Conservation (phyloP, 2,329 filamentous ascomycete species). For the Diaporthe caulivora region DNA sequence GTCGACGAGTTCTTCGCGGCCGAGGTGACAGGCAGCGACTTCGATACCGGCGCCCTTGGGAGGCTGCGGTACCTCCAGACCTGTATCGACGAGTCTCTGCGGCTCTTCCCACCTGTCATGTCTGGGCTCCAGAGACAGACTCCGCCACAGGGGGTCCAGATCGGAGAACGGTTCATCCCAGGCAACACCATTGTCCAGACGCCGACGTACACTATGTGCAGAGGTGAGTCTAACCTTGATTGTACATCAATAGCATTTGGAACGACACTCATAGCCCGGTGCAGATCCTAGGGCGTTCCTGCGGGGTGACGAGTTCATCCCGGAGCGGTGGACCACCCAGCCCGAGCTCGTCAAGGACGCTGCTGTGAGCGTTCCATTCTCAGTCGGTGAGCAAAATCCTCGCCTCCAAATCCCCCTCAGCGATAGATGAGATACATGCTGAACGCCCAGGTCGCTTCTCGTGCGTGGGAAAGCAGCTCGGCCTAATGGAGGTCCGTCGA, state of each 20-base stretch:
- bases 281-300: slow-evolving; percentile 37
- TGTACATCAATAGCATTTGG: not conserved
- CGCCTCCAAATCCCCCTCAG: not conserved
- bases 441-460: slow-evolving; percentile 30
- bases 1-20: slow-evolving; percentile 38
- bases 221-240: slow-evolving; percentile 25
- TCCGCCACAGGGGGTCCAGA: slow-evolving; percentile 47
- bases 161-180: slow-evolving; percentile 43
- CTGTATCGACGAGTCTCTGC: slow-evolving; percentile 34
- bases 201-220: slow-evolving; percentile 42
- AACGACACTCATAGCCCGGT: not conserved
- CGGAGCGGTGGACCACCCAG: slow-evolving; percentile 40
- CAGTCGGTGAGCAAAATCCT: slow-evolving; percentile 15
- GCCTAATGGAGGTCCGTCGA: slow-evolving; percentile 34
- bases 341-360: slow-evolving; percentile 34
- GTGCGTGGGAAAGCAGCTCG: slow-evolving; percentile 36
- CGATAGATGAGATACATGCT: not conserved
- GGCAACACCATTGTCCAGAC: slow-evolving; percentile 42
- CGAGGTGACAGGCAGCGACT: slow-evolving; percentile 32
- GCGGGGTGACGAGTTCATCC: slow-evolving; percentile 40
- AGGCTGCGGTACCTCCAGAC: slow-evolving; percentile 31
- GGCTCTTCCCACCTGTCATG: slow-evolving; percentile 35
- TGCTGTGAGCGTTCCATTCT: slow-evolving; percentile 26
- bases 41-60: slow-evolving; percentile 37
- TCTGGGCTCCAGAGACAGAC: slow-evolving; percentile 41